A percentile compares a stretch with the other conserved stretches of the same genome.
These are phyloP conservation scores for Phytophthora capsici DNA, from an alignment of 352 stramenopile species.

Conservation along the genomic window DNA sequence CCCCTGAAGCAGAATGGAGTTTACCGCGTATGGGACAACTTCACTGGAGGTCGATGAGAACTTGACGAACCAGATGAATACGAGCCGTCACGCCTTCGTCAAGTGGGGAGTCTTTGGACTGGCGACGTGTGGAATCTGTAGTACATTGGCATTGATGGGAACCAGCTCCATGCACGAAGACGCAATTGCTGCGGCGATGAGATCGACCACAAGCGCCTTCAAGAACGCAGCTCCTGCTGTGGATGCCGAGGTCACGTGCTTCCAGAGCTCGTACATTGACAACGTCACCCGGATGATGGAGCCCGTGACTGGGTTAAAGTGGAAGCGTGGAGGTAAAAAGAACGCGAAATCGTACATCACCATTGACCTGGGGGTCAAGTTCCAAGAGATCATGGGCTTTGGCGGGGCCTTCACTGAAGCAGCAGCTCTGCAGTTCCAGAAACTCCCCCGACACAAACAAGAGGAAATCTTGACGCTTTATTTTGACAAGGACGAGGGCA, in stretches of 20 bases:
- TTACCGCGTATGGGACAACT: constrained; percentile 50
- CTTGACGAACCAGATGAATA: constrained; percentile 7
- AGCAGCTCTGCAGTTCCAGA: constrained; percentile 85
- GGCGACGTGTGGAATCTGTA: constrained; percentile 33
- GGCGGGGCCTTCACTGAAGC: constrained; percentile 93
- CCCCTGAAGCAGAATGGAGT: constrained; percentile 21
- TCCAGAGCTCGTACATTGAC: constrained; percentile 72
- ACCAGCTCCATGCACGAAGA: constrained; percentile 25
- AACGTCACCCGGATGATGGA: constrained; percentile 72
- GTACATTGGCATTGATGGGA: constrained; percentile 26
- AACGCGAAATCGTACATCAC: constrained; percentile 45
- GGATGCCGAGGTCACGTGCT: constrained; percentile 45
- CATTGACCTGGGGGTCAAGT: constrained; percentile 55
- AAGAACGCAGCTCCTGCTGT: constrained; percentile 17
- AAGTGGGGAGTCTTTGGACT: constrained; percentile 40
- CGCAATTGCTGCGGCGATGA: constrained; percentile 8
- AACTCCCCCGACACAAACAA: constrained; percentile 75
- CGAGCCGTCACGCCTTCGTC: constrained; percentile 23
- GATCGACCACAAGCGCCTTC: constrained; percentile 4
- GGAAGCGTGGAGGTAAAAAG: constrained; percentile 19
- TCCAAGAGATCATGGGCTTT: constrained; percentile 90
- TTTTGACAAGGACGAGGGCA: constrained; percentile 81
- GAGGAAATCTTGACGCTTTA: constrained; percentile 88
- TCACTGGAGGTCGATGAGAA: constrained; percentile 35
- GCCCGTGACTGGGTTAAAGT: constrained; percentile 50